These are phyloP conservation scores for Mycosphaerelloides madeirae DNA, from an alignment of 2,329 filamentous ascomycete species.

Conservation along the genomic window DNA sequence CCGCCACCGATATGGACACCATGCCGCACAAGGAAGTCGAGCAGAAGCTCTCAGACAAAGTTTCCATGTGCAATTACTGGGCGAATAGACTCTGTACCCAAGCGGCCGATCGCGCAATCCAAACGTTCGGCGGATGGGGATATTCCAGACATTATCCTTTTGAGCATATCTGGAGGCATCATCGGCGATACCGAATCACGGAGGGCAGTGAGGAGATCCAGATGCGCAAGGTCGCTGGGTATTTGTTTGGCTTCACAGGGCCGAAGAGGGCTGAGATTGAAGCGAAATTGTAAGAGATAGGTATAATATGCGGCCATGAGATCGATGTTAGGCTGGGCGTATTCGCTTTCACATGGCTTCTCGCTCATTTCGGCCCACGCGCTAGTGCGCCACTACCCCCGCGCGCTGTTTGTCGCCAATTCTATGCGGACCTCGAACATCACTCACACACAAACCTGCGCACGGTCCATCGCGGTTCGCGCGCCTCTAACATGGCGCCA, in stretches of 20 bases:
- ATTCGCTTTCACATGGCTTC: neutral
- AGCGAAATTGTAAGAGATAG: conserved; percentile 13
- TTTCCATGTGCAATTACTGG: conserved; percentile 59
- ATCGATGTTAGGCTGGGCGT: neutral
- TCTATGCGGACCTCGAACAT: no score
- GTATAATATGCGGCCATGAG: neutral
- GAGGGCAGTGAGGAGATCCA: conserved; percentile 63
- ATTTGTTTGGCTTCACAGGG: conserved; percentile 53
- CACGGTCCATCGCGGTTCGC: no score
- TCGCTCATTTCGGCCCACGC: no score
- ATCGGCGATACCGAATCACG: conserved; percentile 59
- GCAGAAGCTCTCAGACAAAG: conserved; percentile 55
- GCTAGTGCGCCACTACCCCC: no score
- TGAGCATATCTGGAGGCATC: conserved; percentile 63
- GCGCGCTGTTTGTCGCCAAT: no score
- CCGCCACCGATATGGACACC: conserved; percentile 58
- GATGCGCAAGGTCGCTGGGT: conserved; percentile 60
- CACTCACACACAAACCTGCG: no score
- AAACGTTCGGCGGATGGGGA: conserved; percentile 57
- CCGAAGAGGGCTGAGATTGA: conserved; percentile 27
- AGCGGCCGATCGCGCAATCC: conserved; percentile 59
- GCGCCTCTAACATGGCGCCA: no score
- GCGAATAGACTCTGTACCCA: conserved; percentile 57
- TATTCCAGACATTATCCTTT: conserved; percentile 57
- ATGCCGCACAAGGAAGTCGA: conserved; percentile 54